Percentiles rank a stretch among this genome's conserved stretches.
These are phyloP conservation scores for Podospora fimiseda DNA, from an alignment of 495 filamentous ascomycete genomes.

Conservation along the genomic window DNA sequence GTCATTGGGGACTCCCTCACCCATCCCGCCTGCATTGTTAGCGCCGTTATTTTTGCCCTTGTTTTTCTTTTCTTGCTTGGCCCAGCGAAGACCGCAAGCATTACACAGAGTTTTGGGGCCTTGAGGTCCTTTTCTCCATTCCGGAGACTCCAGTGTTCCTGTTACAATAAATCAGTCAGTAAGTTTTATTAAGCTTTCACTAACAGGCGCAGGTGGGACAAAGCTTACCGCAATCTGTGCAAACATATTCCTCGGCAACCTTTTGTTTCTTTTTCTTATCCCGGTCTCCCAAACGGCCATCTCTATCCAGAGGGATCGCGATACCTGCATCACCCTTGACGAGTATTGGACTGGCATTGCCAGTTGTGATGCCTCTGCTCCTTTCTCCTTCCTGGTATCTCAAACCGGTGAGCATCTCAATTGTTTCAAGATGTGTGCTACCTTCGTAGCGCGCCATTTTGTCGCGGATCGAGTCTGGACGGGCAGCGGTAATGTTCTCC, in stretches of 20 bases:
- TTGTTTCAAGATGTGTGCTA: constrained; percentile 75
- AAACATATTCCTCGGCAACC: constrained; percentile 88
- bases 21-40: background rate
- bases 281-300: constrained; percentile 57
- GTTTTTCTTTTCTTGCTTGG: constrained; percentile 70
- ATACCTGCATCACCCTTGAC: constrained; percentile 84
- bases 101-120: constrained; percentile 97
- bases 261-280: constrained; percentile 89
- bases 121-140: constrained; percentile 92
- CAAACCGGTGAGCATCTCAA: constrained; percentile 90
- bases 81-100: constrained; percentile 86
- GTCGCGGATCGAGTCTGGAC: constrained; percentile 66
- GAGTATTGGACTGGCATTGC: constrained; percentile 67
- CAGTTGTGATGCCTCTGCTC: constrained; percentile 82
- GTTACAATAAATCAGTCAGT: constrained; percentile 3
- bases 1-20: background rate
- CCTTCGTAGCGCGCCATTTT: constrained; percentile 72
- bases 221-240: constrained; percentile 76
- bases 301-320: constrained; percentile 71
- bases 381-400: constrained; percentile 85
- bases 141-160: constrained; percentile 81
- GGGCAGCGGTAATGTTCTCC: constrained; percentile 64
- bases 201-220: too few species aligned
- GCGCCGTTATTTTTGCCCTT: constrained; percentile 4
- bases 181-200: background rate